Conservation (phyloP, 257 asterid genomes). For the Nicotiana sylvestris region DNA sequence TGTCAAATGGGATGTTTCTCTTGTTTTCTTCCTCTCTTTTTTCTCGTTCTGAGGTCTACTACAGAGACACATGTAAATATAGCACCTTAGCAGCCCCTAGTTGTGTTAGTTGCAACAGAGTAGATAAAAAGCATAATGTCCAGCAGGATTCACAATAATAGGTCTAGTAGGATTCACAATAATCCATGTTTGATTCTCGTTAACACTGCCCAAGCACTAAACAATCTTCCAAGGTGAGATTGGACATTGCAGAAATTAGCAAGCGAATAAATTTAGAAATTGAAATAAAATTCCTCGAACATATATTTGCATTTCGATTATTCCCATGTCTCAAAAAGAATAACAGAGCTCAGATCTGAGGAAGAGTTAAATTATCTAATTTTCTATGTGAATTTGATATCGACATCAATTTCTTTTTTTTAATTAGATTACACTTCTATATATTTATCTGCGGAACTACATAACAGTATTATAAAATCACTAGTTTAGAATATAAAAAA, state of each 20-base stretch:
- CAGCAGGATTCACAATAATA: too few species aligned
- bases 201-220: constrained; percentile 1
- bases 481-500: neutral
- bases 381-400: neutral
- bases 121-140: neutral
- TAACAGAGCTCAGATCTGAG: neutral
- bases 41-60: neutral
- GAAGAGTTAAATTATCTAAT: neutral
- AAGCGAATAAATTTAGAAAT: neutral
- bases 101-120: neutral
- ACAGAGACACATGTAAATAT: neutral
- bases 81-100: neutral
- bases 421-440: neutral
- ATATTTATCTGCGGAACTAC: neutral
- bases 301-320: neutral
- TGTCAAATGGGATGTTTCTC: neutral
- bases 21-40: neutral
- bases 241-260: neutral
- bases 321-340: neutral
- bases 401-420: neutral
- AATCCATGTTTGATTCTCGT: constrained; percentile 1
- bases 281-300: neutral
- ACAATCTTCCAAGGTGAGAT: neutral
- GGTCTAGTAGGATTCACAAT: neutral
- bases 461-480: neutral